Percentiles rank a stretch among this genome's conserved stretches.
phyloP scores from a whole-genome alignment of 768 basidiomycete species.

The Trametes maxima region DNA sequence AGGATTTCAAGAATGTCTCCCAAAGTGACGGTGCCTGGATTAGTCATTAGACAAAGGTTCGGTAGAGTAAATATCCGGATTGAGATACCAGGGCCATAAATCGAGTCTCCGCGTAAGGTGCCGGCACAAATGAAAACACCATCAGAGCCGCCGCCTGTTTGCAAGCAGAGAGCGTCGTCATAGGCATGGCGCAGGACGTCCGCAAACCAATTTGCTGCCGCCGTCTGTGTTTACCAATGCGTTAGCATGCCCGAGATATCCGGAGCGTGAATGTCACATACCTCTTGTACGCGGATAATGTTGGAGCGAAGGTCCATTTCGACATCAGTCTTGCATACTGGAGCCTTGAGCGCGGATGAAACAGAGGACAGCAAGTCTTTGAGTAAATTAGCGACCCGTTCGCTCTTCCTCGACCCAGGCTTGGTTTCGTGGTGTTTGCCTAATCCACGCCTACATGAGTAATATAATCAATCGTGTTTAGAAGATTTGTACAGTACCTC shows the following conservation, averaged over 20 bases:
- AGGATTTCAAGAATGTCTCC: slow-evolving; percentile 89
- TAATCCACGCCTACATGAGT: slow-evolving; percentile 22
- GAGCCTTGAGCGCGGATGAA: slow-evolving; percentile 66
- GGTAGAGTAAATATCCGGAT: neutral
- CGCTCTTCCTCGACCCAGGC: slow-evolving; percentile 49
- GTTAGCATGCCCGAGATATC: neutral
- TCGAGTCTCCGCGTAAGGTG: slow-evolving; percentile 82
- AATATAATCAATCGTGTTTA: neutral
- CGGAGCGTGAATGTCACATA: slow-evolving; percentile 27
- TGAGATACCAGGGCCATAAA: slow-evolving; percentile 73
- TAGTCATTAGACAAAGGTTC: neutral
- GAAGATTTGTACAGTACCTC: slow-evolving; percentile 44
- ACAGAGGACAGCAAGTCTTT: slow-evolving; percentile 68
- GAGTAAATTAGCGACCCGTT: slow-evolving; percentile 58
- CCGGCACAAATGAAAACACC: slow-evolving; percentile 83
- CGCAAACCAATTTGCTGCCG: slow-evolving; percentile 80
- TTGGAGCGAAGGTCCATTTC: slow-evolving; percentile 75
- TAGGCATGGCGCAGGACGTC: slow-evolving; percentile 85
- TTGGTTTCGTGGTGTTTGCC: slow-evolving; percentile 69
- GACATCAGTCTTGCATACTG: slow-evolving; percentile 71
- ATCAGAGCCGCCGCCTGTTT: slow-evolving; percentile 68
- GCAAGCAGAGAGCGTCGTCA: slow-evolving; percentile 64
- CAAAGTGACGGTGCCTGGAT: slow-evolving; percentile 68
- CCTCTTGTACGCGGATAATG: slow-evolving; percentile 75
- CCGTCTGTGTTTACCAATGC: slow-evolving; percentile 47